These are phyloP conservation scores for Ramalina intermedia DNA, from an alignment of 495 filamentous ascomycete genomes.

Conservation along the genomic window DNA sequence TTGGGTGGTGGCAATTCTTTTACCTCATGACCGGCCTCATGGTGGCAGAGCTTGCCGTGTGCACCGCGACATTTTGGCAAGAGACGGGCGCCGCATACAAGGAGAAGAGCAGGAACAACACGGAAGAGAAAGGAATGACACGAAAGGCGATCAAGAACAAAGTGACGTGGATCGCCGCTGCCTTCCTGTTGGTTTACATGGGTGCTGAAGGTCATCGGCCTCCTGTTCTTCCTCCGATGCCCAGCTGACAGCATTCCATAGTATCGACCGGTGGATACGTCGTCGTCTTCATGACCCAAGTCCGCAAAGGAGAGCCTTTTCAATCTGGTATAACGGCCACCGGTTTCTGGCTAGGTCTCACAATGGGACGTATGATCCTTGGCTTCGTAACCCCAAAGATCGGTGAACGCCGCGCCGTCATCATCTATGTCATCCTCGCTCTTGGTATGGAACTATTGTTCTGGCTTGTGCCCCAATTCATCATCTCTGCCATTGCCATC, in stretches of 20 bases:
- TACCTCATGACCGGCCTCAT: conserved; percentile 53
- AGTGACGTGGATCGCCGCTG: conserved; percentile 61
- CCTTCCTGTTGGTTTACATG: conserved; percentile 70
- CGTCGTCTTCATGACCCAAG: conserved; percentile 48
- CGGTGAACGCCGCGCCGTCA: conserved; percentile 44
- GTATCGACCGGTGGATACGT: conserved; percentile 68
- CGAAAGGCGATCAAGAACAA: conserved; percentile 39
- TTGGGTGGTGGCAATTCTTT: conserved; percentile 46
- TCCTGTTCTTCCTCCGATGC: not conserved
- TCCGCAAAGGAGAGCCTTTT: conserved; percentile 39
- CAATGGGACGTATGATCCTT: conserved; percentile 41
- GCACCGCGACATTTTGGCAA: conserved; percentile 48
- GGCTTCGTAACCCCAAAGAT: conserved; percentile 49
- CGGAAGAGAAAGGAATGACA: conserved; percentile 32
- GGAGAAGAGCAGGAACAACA: conserved; percentile 24
- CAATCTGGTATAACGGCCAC: conserved; percentile 48
- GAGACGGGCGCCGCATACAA: conserved; percentile 49
- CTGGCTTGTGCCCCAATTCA: conserved; percentile 58
- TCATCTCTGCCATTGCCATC: conserved; percentile 54
- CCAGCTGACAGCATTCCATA: not conserved
- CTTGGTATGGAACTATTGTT: conserved; percentile 45
- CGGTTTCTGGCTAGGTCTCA: conserved; percentile 54
- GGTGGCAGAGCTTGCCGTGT: conserved; percentile 42
- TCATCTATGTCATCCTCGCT: conserved; percentile 33
- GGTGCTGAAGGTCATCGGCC: conserved; percentile 43